Percentiles rank a stretch among this genome's conserved stretches.
These are phyloP conservation scores for Tolypocladium inflatum DNA, from an alignment of 2,329 filamentous ascomycete species.

Conservation along the genomic window DNA sequence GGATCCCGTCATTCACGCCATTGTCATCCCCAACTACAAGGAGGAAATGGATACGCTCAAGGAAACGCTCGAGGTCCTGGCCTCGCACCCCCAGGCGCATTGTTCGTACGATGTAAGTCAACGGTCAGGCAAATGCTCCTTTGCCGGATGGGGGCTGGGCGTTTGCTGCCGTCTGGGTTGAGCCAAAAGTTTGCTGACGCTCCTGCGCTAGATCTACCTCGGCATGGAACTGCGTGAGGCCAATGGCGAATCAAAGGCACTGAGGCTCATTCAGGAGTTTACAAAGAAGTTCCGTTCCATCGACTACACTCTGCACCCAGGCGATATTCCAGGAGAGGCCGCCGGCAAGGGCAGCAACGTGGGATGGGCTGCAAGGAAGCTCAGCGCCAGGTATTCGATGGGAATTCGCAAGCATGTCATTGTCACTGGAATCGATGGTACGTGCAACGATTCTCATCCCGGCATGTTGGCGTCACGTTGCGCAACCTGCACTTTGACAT, in stretches of 20 bases:
- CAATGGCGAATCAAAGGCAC: slow-evolving; percentile 51
- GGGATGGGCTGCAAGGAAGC: slow-evolving; percentile 58
- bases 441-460: slow-evolving; percentile 32
- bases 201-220: slow-evolving; percentile 48
- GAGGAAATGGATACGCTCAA: slow-evolving; percentile 60
- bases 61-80: slow-evolving; percentile 60
- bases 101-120: slow-evolving; percentile 59
- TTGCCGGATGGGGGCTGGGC: background rate
- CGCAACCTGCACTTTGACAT: background rate
- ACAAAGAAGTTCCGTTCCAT: slow-evolving; percentile 56
- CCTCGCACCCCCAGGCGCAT: slow-evolving; percentile 54
- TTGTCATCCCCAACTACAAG: slow-evolving; percentile 66
- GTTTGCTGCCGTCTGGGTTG: background rate
- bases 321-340: slow-evolving; percentile 55
- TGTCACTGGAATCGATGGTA: slow-evolving; percentile 65
- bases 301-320: slow-evolving; percentile 57
- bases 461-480: background rate
- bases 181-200: slow-evolving; percentile 3
- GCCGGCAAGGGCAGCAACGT: slow-evolving; percentile 69
- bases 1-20: slow-evolving; percentile 48
- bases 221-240: slow-evolving; percentile 64
- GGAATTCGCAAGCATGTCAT: slow-evolving; percentile 49
- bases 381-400: slow-evolving; percentile 51
- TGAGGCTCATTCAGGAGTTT: slow-evolving; percentile 52
- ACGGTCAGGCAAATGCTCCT: background rate